Percentiles rank a stretch among this genome's conserved stretches.
Conservation (phyloP, 2,329 filamentous ascomycete genomes). For the Penicillium sp. region DNA sequence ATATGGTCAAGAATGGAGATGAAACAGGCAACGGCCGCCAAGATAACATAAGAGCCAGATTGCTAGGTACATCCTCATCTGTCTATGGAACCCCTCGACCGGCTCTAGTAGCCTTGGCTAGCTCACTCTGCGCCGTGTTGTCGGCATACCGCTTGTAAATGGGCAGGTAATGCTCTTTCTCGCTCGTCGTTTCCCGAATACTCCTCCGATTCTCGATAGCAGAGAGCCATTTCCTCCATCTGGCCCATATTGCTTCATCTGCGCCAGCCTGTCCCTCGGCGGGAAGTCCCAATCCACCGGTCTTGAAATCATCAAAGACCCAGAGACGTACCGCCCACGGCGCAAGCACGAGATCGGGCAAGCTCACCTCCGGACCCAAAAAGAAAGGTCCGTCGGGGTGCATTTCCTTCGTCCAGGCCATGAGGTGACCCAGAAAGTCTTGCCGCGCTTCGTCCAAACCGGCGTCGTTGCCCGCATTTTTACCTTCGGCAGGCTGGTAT, state of each 20-base stretch:
- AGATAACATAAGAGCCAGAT: not conserved
- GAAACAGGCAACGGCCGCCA: not conserved
- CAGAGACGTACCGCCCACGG: conserved; percentile 74
- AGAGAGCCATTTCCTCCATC: conserved; percentile 66
- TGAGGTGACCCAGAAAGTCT: conserved; percentile 62
- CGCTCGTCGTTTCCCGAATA: conserved; percentile 68
- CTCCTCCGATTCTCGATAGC: conserved; percentile 64
- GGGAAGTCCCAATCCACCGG: conserved; percentile 56
- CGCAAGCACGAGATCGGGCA: conserved; percentile 71
- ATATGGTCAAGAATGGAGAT: too few species aligned
- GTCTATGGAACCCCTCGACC: conserved; percentile 63
- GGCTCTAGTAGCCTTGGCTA: conserved; percentile 64
- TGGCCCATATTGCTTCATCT: conserved; percentile 61
- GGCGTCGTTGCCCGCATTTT: conserved; percentile 36
- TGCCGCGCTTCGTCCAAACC: conserved; percentile 55
- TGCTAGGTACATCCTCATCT: not conserved
- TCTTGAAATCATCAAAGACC: conserved; percentile 75
- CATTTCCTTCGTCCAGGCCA: conserved; percentile 65
- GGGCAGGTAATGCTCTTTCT: conserved; percentile 65
- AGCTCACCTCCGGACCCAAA: conserved; percentile 61
- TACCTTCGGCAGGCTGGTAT: conserved; percentile 40
- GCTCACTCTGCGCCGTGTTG: conserved; percentile 63
- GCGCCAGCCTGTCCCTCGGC: conserved; percentile 50
- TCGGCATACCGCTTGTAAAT: conserved; percentile 71
- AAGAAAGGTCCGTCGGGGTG: conserved; percentile 66